Percentiles rank a stretch among this genome's conserved stretches.
Evolutionary conservation across 768 basidiomycete species (phyloP).

Genomic region (Dentipellis sp.): DNA sequence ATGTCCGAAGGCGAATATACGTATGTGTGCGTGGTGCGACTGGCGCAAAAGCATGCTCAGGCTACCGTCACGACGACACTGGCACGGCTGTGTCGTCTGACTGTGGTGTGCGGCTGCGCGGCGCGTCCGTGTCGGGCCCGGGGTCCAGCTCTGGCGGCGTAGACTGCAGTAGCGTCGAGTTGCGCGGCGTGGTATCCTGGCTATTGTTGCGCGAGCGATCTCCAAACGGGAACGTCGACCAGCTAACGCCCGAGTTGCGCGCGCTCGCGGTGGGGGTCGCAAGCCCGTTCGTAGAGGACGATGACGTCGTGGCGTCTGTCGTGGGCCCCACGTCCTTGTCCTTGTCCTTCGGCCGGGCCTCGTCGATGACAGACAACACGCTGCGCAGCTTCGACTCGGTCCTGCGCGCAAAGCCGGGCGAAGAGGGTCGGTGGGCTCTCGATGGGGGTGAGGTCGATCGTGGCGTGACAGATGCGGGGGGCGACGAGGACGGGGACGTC

Average conservation of each 20-base stretch:
- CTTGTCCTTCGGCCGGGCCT: constrained; percentile 26
- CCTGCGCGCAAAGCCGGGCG: constrained; percentile 19
- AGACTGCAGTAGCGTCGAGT: constrained; percentile 24
- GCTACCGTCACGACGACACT: constrained; percentile 13
- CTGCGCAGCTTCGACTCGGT: constrained; percentile 57
- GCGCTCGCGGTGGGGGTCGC: constrained; percentile 1
- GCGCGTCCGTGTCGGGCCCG: constrained; percentile 11
- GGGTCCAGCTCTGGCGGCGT: constrained; percentile 11
- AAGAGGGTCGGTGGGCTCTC: constrained; percentile 4
- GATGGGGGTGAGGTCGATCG: constrained; percentile 41
- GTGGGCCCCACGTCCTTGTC: background rate
- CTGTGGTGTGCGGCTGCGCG: constrained; percentile 21
- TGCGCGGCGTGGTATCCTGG: constrained; percentile 39
- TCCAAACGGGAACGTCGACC: constrained; percentile 32
- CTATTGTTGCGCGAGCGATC: constrained; percentile 25
- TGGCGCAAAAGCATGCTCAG: background rate
- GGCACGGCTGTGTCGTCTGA: constrained; percentile 21
- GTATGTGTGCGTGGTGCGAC: background rate
- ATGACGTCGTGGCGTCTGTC: background rate
- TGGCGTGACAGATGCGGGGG: constrained; percentile 18
- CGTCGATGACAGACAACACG: constrained; percentile 66
- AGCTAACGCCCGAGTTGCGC: constrained; percentile 25
- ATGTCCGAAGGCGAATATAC: background rate
- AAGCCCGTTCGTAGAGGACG: background rate
- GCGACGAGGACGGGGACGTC: constrained; percentile 11